phyloP scores from a whole-genome alignment of 2,329 filamentous ascomycete species.

The Claviceps spartinae region DNA sequence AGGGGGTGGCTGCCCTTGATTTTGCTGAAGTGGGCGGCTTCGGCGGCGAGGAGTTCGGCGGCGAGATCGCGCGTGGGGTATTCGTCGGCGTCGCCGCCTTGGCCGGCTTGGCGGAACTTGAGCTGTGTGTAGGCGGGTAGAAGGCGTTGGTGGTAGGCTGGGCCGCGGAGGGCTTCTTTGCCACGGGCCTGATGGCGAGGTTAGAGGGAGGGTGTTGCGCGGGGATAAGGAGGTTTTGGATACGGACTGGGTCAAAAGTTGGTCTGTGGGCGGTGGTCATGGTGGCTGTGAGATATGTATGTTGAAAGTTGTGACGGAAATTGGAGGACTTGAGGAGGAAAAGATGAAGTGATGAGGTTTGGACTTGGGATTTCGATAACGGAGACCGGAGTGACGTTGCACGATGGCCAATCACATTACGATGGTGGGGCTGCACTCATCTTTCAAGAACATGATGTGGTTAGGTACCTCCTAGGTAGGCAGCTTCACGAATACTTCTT shows the following conservation, averaged over 20 bases:
- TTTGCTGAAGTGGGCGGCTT: constrained; percentile 79
- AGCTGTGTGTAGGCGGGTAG: constrained; percentile 87
- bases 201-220: constrained; percentile 12
- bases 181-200: constrained; percentile 54
- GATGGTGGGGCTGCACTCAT: background rate
- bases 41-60: constrained; percentile 78
- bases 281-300: constrained; percentile 6
- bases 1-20: constrained; percentile 40
- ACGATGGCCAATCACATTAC: background rate
- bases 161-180: constrained; percentile 86
- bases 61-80: constrained; percentile 67
- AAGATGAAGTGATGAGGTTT: background rate
- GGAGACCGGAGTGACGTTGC: background rate
- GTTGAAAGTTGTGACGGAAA: background rate
- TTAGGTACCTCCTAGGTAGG: background rate
- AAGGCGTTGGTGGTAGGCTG: constrained; percentile 90
- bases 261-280: constrained; percentile 68
- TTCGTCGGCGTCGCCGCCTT: constrained; percentile 64
- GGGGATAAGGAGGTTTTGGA: background rate
- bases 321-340: constrained; percentile 1
- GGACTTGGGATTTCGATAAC: background rate
- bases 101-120: constrained; percentile 76
- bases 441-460: background rate
- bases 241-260: constrained; percentile 80
- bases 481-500: too few relatives aligned